Evolutionary conservation across 768 basidiomycete species (phyloP), one percentile per base, ranked within the genome.

Genomic region (Leccinum aurantiacum): DNA sequence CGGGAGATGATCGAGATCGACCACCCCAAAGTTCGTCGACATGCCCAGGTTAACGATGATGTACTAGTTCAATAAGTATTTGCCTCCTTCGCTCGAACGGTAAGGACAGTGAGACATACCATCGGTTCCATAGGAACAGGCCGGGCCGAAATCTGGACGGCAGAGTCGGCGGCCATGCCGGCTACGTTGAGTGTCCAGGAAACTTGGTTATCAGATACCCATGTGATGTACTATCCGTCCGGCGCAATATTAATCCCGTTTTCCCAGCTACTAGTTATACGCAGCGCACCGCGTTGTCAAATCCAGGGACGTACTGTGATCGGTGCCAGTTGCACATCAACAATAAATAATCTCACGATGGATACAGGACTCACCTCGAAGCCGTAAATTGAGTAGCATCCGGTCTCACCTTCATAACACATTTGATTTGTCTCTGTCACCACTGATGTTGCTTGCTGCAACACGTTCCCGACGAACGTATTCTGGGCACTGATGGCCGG

Each of bases 91-190:
- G 15, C 56, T 53, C 44, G 9, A 24, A 27, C 11, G 27, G 6
- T n/a, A 31, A 29, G 11, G 41, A 44, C 38, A 35, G 27, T 14
- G 31, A 9, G 37, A 64, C 83, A 51, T 63, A 91, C 90, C 91
- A 95, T 91, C 24, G 94, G 94, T 71, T 97, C 94, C 62, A 86
- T 83, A 0, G 94, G 80, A 13, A 96, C 75, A 3, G 89, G 84
- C 35, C 94, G 79, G 27, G 79, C 77, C 15, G 83, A 80, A 37
- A 95, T 88, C 59, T 89, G 68, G 1, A 82, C 84, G 35, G 67
- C 66, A 5, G 78, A 33, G 70, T 95, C 87, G 10, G 88, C 76
- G 0, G 76, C 89, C 71, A 95, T 71, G 1, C 87, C 91, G 3
- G 82, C 79, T 22, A 79, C 88, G 54, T 83, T 81, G 57, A 95